phyloP scores from a whole-genome alignment of 441 rosid species.

The Euphorbia celastroides region DNA sequence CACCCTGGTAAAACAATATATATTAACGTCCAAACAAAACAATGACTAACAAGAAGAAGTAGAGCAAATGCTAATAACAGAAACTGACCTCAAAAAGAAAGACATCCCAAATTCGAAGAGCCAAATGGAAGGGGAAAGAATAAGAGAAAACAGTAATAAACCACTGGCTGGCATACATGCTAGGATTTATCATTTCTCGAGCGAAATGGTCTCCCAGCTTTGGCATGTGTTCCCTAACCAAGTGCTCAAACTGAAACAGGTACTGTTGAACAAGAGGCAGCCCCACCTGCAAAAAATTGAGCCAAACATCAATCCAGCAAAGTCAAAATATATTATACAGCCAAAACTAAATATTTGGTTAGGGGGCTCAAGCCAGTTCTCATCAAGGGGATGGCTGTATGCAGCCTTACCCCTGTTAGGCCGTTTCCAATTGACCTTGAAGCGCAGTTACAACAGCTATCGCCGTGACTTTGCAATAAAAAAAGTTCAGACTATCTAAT shows the following conservation, averaged over 20 bases:
- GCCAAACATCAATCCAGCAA: slow-evolving; percentile 27
- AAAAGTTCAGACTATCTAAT: no score
- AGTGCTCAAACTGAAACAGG: slow-evolving; percentile 64
- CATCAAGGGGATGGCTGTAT: no score
- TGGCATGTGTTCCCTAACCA: slow-evolving; percentile 79
- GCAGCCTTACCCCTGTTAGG: no score
- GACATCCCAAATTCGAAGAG: slow-evolving; percentile 96
- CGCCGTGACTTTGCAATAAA: no score
- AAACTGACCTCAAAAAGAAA: slow-evolving; percentile 82
- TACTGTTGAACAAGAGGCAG: slow-evolving; percentile 94
- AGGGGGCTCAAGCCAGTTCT: background rate
- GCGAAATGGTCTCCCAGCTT: slow-evolving; percentile 85
- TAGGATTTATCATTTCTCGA: slow-evolving; percentile 88
- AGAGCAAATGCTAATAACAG: slow-evolving; percentile 11
- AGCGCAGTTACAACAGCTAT: no score
- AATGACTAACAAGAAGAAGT: background rate
- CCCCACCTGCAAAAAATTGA: slow-evolving; percentile 67
- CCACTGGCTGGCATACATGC: slow-evolving; percentile 99
- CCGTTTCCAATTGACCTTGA: no score
- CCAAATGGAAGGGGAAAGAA: slow-evolving; percentile 79
- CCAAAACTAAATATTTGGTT: background rate
- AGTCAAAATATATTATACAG: background rate
- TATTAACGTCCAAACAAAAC: slow-evolving; percentile 5
- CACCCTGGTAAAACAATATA: slow-evolving; percentile 50
- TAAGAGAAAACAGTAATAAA: slow-evolving; percentile 91